Evolutionary conservation across 1,284 basidiomycete genomes (phyloP).

Genomic region (Rhodotorula glutinis): DNA sequence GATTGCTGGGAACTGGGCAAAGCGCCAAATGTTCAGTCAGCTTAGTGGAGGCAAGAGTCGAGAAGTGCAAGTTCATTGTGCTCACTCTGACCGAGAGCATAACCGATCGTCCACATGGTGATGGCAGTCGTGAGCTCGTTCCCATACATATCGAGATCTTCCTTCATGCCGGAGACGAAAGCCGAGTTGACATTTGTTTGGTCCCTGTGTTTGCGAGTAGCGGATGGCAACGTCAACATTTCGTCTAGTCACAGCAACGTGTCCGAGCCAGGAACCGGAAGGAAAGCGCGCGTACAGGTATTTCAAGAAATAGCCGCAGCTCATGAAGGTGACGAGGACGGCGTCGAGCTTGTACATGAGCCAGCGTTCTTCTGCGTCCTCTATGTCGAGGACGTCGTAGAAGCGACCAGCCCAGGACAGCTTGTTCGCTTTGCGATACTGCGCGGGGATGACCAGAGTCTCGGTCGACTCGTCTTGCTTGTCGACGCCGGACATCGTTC

Average conservation of each 20-base stretch:
- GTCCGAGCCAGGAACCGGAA: neutral
- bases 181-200: slow-evolving; percentile 40
- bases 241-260: no score
- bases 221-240: neutral
- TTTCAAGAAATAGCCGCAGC: slow-evolving; percentile 46
- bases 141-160: slow-evolving; percentile 36
- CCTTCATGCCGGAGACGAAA: slow-evolving; percentile 19
- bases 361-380: slow-evolving; percentile 44
- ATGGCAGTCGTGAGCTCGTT: slow-evolving; percentile 46
- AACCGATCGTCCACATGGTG: slow-evolving; percentile 46
- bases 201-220: neutral
- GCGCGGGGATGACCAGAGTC: neutral
- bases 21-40: neutral
- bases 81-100: slow-evolving; percentile 33
- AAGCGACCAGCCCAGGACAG: slow-evolving; percentile 27
- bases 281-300: slow-evolving; percentile 16
- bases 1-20: slow-evolving; percentile 45
- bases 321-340: slow-evolving; percentile 43
- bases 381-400: slow-evolving; percentile 45
- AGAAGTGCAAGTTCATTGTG: neutral
- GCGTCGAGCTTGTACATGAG: slow-evolving; percentile 48
- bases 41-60: neutral
- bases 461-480: slow-evolving; percentile 1
- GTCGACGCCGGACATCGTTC: neutral
- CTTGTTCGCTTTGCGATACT: slow-evolving; percentile 4